Conservation (phyloP, 805 yeast species). For the Metschnikowia shivogae region DNA sequence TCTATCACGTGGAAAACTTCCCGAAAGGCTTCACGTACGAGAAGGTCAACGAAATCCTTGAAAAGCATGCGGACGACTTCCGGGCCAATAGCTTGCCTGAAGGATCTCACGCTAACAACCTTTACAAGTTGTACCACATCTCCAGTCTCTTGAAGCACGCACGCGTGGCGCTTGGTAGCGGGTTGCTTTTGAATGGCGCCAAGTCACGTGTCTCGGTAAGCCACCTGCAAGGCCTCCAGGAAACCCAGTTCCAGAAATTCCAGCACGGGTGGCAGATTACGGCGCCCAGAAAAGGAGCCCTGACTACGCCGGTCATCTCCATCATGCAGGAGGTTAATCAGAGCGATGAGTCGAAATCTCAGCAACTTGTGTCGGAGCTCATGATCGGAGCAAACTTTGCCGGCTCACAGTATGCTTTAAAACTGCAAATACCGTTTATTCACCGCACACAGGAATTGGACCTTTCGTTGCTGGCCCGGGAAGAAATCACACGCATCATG, state of each 20-base stretch:
- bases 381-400: slow-evolving; percentile 79
- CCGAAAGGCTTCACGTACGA: slow-evolving; percentile 53
- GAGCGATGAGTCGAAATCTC: slow-evolving; percentile 42
- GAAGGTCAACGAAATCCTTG: slow-evolving; percentile 52
- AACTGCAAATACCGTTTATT: slow-evolving; percentile 49
- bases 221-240: neutral
- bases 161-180: slow-evolving; percentile 22
- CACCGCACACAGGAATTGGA: slow-evolving; percentile 38
- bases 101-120: slow-evolving; percentile 21
- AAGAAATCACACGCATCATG: slow-evolving; percentile 24
- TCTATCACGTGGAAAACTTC: slow-evolving; percentile 25
- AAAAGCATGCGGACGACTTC: slow-evolving; percentile 17
- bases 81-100: slow-evolving; percentile 8
- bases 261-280: slow-evolving; percentile 13
- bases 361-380: slow-evolving; percentile 68
- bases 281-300: slow-evolving; percentile 2
- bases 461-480: slow-evolving; percentile 19
- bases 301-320: slow-evolving; percentile 10
- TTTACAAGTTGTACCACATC: slow-evolving; percentile 25
- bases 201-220: slow-evolving; percentile 17
- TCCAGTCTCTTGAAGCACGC: slow-evolving; percentile 24
- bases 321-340: slow-evolving; percentile 14
- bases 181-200: slow-evolving; percentile 18
- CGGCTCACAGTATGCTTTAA: slow-evolving; percentile 45
- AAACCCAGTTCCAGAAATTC: slow-evolving; percentile 4